A percentile compares a stretch with the other conserved stretches of the same genome.
Evolutionary conservation across 2,329 filamentous ascomycete species (phyloP).

Genomic region (Ilyonectria destructans): DNA sequence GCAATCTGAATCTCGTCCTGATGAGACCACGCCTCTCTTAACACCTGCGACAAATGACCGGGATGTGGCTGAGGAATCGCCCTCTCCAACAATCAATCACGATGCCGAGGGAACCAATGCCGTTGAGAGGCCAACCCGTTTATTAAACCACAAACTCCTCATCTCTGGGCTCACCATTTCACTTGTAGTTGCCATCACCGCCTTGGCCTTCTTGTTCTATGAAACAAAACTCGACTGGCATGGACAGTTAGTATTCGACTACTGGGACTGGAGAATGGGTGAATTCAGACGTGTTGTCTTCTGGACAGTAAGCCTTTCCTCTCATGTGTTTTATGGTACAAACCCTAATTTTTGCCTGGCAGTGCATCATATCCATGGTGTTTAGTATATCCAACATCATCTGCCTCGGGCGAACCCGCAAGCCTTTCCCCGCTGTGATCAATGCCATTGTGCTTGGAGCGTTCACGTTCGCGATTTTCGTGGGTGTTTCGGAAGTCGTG

Average conservation of each 20-base stretch:
- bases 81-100: not conserved
- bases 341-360: not conserved
- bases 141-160: not conserved
- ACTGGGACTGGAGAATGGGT: not conserved
- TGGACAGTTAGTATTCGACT: not conserved
- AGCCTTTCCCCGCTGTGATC: not conserved
- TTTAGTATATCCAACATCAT: conserved; percentile 7
- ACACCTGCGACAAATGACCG: not conserved
- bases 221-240: not conserved
- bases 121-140: not conserved
- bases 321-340: not conserved
- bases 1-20: not conserved
- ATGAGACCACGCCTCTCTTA: conserved; percentile 12
- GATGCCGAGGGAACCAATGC: not conserved
- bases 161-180: not conserved
- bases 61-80: not conserved
- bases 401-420: not conserved
- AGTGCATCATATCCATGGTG: not conserved
- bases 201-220: not conserved
- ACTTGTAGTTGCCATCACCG: not conserved
- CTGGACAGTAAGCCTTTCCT: not conserved
- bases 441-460: not conserved
- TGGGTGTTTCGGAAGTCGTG: not conserved
- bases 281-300: not conserved
- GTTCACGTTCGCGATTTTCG: not conserved